phyloP scores from a whole-genome alignment of 2,329 filamentous ascomycete genomes.

The Talaromyces sp. region DNA sequence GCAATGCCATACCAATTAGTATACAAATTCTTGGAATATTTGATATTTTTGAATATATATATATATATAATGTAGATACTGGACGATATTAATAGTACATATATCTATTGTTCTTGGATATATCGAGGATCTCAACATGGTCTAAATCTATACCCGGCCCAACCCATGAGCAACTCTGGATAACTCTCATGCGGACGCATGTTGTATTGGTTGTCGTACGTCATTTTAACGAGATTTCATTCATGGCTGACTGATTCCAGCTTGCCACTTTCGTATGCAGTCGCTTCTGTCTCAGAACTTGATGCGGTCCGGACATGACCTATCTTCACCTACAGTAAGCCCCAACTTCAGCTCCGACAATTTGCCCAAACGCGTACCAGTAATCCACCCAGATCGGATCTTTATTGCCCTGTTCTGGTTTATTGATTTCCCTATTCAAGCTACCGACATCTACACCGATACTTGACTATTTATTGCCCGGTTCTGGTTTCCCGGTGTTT shows the following conservation, averaged over 20 bases:
- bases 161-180: neutral
- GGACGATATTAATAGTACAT: too few species aligned
- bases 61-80: too few species aligned
- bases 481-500: neutral
- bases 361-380: neutral
- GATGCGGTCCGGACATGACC: neutral
- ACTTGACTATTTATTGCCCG: neutral
- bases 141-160: too few species aligned
- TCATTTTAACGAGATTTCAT: neutral
- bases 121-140: neutral
- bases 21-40: too few species aligned
- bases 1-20: too few species aligned
- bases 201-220: neutral
- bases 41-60: too few species aligned
- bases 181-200: neutral
- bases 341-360: neutral
- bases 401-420: neutral
- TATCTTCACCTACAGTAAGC: neutral
- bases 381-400: neutral
- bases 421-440: neutral
- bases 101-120: neutral
- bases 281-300: neutral
- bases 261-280: too few species aligned
- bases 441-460: neutral
- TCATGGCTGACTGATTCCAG: neutral